These are phyloP conservation scores for Neurospora sublineolata DNA, from an alignment of 495 filamentous ascomycete species.

Conservation along the genomic window DNA sequence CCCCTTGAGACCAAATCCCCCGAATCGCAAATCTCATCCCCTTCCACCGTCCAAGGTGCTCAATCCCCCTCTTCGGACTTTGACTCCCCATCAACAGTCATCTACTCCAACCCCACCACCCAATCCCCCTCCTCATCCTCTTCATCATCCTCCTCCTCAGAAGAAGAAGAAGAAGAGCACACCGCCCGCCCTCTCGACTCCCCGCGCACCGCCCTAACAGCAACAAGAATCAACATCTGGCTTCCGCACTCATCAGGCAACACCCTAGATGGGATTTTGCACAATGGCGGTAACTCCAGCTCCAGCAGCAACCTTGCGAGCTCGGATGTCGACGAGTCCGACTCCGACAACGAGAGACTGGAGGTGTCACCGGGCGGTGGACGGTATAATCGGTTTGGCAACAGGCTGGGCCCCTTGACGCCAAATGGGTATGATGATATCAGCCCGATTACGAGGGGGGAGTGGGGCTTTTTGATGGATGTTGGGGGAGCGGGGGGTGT, in stretches of 20 bases:
- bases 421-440: constrained; percentile 46
- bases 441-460: constrained; percentile 40
- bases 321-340: background rate
- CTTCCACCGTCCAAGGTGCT: background rate
- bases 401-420: constrained; percentile 30
- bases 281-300: background rate
- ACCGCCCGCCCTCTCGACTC: constrained; percentile 24
- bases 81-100: background rate
- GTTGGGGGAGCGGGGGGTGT: constrained; percentile 13
- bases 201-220: background rate
- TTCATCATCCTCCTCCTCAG: background rate
- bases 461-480: constrained; percentile 43
- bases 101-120: constrained; percentile 4
- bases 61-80: background rate
- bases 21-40: background rate
- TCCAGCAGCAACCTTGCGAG: background rate
- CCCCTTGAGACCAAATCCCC: background rate
- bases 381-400: background rate
- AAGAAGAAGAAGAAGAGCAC: constrained; percentile 23
- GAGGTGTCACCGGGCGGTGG: background rate
- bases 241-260: constrained; percentile 1
- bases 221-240: constrained; percentile 9
- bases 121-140: background rate
- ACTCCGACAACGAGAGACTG: background rate
- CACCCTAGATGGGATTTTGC: constrained; percentile 28